Conservation (phyloP, 2,329 filamentous ascomycete species). For the Phoma sp. region DNA sequence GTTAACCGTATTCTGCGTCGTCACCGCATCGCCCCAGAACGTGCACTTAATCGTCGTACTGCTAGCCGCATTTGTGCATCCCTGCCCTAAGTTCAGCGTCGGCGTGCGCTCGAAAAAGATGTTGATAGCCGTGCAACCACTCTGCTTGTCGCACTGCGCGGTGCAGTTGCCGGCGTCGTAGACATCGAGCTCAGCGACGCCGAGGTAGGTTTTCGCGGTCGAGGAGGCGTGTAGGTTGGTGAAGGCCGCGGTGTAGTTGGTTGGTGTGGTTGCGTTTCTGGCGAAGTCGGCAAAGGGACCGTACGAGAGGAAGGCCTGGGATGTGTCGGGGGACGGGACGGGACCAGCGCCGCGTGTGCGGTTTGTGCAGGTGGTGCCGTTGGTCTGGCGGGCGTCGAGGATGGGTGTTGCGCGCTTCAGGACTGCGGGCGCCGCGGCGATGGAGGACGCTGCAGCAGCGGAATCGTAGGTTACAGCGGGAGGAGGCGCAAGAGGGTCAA, state of each 20-base stretch:
- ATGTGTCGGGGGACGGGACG: conserved; percentile 15
- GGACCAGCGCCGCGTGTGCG: conserved; percentile 18
- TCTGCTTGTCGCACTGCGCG: conserved; percentile 20
- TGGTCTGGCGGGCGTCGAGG: conserved; percentile 3
- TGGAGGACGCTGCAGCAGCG: conserved; percentile 2
- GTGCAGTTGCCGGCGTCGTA: conserved; percentile 39
- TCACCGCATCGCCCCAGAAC: conserved; percentile 24
- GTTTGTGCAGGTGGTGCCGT: conserved; percentile 15
- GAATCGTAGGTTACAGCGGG: conserved; percentile 3
- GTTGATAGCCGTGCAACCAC: conserved; percentile 29
- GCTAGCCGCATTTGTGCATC: conserved; percentile 24
- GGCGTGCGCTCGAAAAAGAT: conserved; percentile 35
- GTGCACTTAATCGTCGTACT: conserved; percentile 33
- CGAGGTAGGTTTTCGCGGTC: conserved; percentile 26
- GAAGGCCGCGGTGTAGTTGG: conserved; percentile 33
- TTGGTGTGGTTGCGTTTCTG: conserved; percentile 28
- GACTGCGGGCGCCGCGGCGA: conserved; percentile 9
- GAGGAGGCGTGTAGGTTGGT: conserved; percentile 33
- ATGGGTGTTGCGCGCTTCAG: neutral
- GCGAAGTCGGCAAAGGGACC: conserved; percentile 19
- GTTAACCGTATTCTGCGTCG: conserved; percentile 18
- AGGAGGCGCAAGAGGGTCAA: conserved; percentile 12
- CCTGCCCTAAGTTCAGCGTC: conserved; percentile 9
- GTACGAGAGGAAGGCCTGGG: conserved; percentile 25
- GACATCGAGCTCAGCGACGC: conserved; percentile 23